phyloP scores from a whole-genome alignment of 768 basidiomycete genomes.

The Pulveroboletus sp. region DNA sequence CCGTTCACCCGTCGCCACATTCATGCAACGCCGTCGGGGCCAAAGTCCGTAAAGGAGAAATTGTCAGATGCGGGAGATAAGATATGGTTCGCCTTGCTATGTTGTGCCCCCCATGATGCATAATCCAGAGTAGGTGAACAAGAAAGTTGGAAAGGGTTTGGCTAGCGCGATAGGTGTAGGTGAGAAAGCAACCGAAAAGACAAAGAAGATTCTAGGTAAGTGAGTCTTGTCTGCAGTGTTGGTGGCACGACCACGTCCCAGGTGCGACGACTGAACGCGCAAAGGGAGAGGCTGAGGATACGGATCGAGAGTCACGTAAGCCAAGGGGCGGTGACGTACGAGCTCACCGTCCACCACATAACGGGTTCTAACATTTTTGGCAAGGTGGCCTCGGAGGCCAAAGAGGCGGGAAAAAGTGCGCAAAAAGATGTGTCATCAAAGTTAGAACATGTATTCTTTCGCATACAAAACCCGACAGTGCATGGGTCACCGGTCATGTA shows the following conservation, averaged over 20 bases:
- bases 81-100: slow-evolving; percentile 18
- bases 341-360: neutral
- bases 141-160: slow-evolving; percentile 36
- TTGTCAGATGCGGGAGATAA: slow-evolving; percentile 38
- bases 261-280: slow-evolving; percentile 1
- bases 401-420: slow-evolving; percentile 18
- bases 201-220: slow-evolving; percentile 37
- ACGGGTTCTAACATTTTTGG: neutral
- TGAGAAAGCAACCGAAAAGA: slow-evolving; percentile 37
- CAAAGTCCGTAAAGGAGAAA: slow-evolving; percentile 38
- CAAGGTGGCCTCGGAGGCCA: slow-evolving; percentile 14
- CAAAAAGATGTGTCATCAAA: slow-evolving; percentile 6
- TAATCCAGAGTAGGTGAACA: slow-evolving; percentile 35
- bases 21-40: slow-evolving; percentile 29
- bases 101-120: neutral
- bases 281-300: slow-evolving; percentile 1
- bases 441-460: neutral
- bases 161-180: slow-evolving; percentile 42
- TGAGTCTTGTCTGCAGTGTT: neutral
- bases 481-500: neutral
- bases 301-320: slow-evolving; percentile 8
- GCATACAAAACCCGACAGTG: neutral
- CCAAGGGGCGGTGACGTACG: slow-evolving; percentile 8
- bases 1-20: slow-evolving; percentile 21
- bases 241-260: neutral